These are phyloP conservation scores for Pichia sp. DNA, from an alignment of 1,139 yeast species.

Conservation along the genomic window DNA sequence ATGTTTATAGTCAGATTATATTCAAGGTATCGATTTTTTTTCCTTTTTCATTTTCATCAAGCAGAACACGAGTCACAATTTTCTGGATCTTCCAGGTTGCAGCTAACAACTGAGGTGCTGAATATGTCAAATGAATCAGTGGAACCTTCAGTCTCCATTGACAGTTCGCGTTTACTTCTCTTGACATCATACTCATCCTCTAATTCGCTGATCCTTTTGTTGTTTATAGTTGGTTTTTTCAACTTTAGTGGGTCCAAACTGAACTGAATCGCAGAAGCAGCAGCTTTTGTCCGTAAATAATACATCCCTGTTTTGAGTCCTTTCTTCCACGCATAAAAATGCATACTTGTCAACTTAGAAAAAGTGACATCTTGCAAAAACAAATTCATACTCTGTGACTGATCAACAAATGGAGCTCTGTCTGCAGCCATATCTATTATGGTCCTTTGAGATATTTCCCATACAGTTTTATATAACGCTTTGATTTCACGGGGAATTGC, in stretches of 20 bases:
- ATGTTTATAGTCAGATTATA: neutral
- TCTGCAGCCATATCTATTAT: slow-evolving; percentile 96
- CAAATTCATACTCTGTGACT: slow-evolving; percentile 87
- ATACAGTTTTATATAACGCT: slow-evolving; percentile 83
- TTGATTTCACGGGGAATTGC: slow-evolving; percentile 75
- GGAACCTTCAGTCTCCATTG: neutral
- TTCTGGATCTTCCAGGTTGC: slow-evolving; percentile 37
- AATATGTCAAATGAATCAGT: slow-evolving; percentile 17
- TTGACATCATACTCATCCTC: neutral
- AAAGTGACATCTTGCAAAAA: slow-evolving; percentile 82
- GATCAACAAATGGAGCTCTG: slow-evolving; percentile 89
- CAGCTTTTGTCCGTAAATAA: slow-evolving; percentile 92
- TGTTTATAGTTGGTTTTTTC: neutral
- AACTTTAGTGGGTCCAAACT: slow-evolving; percentile 57
- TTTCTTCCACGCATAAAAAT: slow-evolving; percentile 95
- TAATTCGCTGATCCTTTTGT: neutral
- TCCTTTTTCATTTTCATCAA: slow-evolving; percentile 17
- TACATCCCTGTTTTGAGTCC: slow-evolving; percentile 98
- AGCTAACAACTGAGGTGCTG: slow-evolving; percentile 34
- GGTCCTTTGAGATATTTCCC: slow-evolving; percentile 90
- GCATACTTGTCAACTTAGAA: slow-evolving; percentile 96
- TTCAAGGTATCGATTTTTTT: neutral
- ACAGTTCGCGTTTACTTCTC: neutral
- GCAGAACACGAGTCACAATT: slow-evolving; percentile 49
- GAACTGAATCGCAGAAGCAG: slow-evolving; percentile 89